phyloP scores from a whole-genome alignment of 2,329 filamentous ascomycete genomes.

The Pseudohalonectria lignicola region DNA sequence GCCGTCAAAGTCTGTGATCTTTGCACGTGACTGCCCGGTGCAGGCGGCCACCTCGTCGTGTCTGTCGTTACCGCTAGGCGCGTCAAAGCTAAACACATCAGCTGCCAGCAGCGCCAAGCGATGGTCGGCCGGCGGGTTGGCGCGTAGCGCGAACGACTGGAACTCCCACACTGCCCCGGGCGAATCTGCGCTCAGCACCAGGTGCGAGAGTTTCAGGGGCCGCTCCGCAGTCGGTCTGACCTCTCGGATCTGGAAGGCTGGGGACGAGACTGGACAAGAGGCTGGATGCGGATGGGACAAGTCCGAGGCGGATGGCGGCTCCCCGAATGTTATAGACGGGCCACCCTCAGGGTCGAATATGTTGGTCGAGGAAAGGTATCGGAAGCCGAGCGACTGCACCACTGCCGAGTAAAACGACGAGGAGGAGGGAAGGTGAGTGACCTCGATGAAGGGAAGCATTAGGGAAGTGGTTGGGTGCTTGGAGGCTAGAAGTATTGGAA shows the following conservation, averaged over 20 bases:
- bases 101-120: constrained; percentile 1
- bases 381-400: constrained; percentile 67
- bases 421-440: constrained; percentile 68
- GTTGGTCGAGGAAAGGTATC: constrained; percentile 37
- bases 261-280: too few relatives aligned
- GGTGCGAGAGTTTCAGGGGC: constrained; percentile 29
- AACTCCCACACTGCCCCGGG: constrained; percentile 59
- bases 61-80: neutral
- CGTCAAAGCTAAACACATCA: neutral
- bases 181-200: constrained; percentile 59
- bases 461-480: neutral
- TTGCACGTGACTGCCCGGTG: constrained; percentile 36
- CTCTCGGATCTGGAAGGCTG: constrained; percentile 34
- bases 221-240: constrained; percentile 22
- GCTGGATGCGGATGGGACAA: too few relatives aligned
- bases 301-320: constrained; percentile 16
- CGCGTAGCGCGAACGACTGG: constrained; percentile 56
- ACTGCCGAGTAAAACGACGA: constrained; percentile 76
- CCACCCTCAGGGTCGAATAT: constrained; percentile 4
- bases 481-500: neutral
- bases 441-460: constrained; percentile 44
- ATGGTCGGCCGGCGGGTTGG: constrained; percentile 26
- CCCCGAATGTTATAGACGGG: constrained; percentile 30
- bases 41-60: too few relatives aligned
- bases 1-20: constrained; percentile 68